Percentiles rank a stretch among this genome's conserved stretches.
Conservation (phyloP, 305 asterid genomes). For the Fraxinus sp. region DNA sequence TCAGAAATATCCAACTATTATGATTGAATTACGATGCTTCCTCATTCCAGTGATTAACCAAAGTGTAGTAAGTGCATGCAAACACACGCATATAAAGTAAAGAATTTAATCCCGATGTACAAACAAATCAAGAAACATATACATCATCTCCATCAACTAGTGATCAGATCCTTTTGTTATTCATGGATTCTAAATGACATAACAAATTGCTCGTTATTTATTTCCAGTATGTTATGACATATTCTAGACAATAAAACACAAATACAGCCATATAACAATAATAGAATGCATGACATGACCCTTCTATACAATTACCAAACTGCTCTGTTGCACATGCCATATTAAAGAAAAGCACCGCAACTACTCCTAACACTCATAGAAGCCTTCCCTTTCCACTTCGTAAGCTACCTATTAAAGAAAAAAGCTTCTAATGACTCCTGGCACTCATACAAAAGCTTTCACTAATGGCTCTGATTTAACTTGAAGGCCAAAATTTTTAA, state of each 20-base stretch:
- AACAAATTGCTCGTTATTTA: not conserved
- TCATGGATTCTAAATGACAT: not conserved
- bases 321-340: not conserved
- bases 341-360: not conserved
- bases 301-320: not conserved
- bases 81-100: not conserved
- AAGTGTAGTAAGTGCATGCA: not conserved
- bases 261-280: not conserved
- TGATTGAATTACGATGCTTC: not conserved
- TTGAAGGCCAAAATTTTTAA: not conserved
- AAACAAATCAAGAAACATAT: not conserved
- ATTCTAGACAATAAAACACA: not conserved
- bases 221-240: not conserved
- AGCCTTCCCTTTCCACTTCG: not conserved
- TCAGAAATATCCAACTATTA: not conserved
- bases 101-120: not conserved
- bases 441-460: not conserved
- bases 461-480: constrained; percentile 5
- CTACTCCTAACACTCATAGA: not conserved
- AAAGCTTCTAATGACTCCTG: not conserved
- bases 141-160: not conserved
- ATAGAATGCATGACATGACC: not conserved
- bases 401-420: not conserved
- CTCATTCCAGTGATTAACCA: not conserved
- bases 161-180: not conserved